Evolutionary conservation across 306 rosid species (phyloP).

Genomic region (Biancaea sappan): DNA sequence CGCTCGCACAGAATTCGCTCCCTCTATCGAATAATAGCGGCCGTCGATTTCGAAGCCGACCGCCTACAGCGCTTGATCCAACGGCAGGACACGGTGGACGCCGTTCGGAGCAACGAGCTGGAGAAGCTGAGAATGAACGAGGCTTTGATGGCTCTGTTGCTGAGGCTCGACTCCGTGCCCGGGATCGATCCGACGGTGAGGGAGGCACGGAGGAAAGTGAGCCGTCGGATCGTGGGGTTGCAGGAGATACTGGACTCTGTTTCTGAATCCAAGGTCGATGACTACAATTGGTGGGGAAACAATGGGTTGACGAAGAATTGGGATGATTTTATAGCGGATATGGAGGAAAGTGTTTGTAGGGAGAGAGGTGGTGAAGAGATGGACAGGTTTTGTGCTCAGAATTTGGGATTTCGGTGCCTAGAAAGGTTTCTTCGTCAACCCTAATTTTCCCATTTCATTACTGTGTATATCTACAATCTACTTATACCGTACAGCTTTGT

Average conservation of each 20-base stretch:
- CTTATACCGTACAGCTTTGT: neutral
- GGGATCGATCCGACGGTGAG: constrained; percentile 81
- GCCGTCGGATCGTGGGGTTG: constrained; percentile 85
- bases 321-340: constrained; percentile 70
- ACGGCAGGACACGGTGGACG: constrained; percentile 93
- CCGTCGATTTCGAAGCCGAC: constrained; percentile 66
- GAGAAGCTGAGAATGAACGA: constrained; percentile 84
- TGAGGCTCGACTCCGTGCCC: constrained; percentile 80
- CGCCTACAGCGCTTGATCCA: constrained; percentile 65
- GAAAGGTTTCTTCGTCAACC: constrained; percentile 81
- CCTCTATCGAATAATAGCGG: constrained; percentile 56
- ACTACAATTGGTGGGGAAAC: constrained; percentile 37
- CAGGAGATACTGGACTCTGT: constrained; percentile 88
- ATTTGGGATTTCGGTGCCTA: constrained; percentile 83
- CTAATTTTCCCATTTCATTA: constrained; percentile 32
- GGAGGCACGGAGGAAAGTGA: constrained; percentile 79
- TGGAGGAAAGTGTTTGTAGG: constrained; percentile 81
- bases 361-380: constrained; percentile 81
- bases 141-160: constrained; percentile 70
- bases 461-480: neutral
- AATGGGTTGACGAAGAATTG: constrained; percentile 46
- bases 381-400: constrained; percentile 67
- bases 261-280: constrained; percentile 48
- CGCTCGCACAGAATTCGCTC: constrained; percentile 72
- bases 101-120: constrained; percentile 59